Base-by-base conservation (phyloP, 176 grass and related monocot species). In the Stipa capillata region DNA sequence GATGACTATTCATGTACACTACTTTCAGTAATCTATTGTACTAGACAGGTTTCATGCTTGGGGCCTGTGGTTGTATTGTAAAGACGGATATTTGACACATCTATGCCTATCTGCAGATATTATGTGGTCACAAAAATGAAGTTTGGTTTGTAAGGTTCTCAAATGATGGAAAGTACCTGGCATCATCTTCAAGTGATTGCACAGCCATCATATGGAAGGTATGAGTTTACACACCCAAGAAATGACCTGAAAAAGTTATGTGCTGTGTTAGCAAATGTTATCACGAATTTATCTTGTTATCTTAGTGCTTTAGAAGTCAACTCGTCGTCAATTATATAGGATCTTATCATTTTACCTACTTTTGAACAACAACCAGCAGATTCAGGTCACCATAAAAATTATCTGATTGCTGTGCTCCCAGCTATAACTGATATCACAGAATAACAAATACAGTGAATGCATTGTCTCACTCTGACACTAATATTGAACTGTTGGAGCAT, bases 111-210 rank as follows among this genome's bases (percentile, higher is more conserved):
- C 67, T 93, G 90, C 92, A 99, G 96, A 88, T 93, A 87, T 85
- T 99, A 85, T 89, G 52, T 87, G 87, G 81, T 64, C 96, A 99
- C 74, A 93, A 83, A 68, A 93, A 99, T 85, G 96, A 99, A 87
- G 96, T 99, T 65, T 99, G 96, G 96, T 95, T 95, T 93, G 84
- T 95, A 87, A 93, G 87, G 90, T 99, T 99, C 69, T 99, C 96
- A 79, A 85, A 94, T 85, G 90, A 93, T 81, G 96, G 96, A 69
- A 88, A 85, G 28, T 99, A 93, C 52, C 75, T 99, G 48, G 96
- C 90, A 83, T 91, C 96, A 68, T 95, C 96, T 47, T 99, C 96
- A 48, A 82, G 87, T 71, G 96, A 99, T 91, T 95, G 85, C 81
- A 99, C 96, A 1, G 90, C 92, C 59, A 99, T 99, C 74, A 87